Conservation (phyloP, 345 rosid genomes). For the Durio zibethinus region DNA sequence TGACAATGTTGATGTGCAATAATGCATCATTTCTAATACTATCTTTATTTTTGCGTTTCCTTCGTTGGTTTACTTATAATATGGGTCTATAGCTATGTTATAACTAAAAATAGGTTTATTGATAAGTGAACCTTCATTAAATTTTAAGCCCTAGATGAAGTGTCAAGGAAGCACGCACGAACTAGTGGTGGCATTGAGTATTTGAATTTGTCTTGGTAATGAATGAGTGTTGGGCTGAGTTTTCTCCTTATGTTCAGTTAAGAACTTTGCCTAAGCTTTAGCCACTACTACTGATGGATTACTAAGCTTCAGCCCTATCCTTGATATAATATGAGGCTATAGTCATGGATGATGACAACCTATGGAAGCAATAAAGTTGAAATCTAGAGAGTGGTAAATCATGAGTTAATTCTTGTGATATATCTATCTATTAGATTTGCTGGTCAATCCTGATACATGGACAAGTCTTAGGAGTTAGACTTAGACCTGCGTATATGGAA, state of each 20-base stretch:
- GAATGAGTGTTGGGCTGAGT: background rate
- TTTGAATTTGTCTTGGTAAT: background rate
- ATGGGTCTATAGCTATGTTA: background rate
- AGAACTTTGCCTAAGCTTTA: background rate
- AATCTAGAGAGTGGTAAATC: background rate
- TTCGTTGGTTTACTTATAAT: background rate
- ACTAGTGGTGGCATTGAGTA: background rate
- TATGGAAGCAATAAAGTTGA: background rate
- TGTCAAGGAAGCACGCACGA: background rate
- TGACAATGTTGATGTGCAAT: background rate
- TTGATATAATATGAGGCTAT: background rate
- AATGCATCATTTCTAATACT: background rate
- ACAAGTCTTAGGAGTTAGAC: background rate
- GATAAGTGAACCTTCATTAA: background rate
- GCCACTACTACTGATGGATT: background rate
- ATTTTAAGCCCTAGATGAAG: background rate
- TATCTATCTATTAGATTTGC: background rate
- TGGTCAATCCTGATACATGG: background rate
- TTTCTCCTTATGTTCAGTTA: background rate
- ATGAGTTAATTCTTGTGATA: background rate
- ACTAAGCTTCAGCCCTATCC: background rate
- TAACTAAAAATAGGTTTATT: background rate
- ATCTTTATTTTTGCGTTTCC: background rate
- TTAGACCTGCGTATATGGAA: background rate
- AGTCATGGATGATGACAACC: constrained; percentile 1